Conservation (phyloP, 108 stramenopile species). For the Epipyxis sp. region DNA sequence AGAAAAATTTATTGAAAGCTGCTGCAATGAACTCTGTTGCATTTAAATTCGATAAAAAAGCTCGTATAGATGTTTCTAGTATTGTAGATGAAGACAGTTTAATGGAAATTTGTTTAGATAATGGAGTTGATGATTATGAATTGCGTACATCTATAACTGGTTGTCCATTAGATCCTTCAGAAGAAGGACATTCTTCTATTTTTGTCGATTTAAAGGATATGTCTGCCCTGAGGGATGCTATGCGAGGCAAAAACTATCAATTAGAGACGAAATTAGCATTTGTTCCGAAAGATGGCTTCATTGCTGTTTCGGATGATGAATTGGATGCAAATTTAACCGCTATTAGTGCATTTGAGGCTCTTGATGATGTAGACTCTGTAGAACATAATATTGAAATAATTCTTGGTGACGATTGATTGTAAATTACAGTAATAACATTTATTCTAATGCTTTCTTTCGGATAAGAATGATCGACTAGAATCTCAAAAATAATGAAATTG, state of each 20-base stretch:
- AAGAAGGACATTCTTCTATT: conserved; percentile 36
- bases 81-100: conserved; percentile 68
- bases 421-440: too few species aligned
- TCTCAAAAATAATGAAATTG: too few species aligned
- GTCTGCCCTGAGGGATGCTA: not conserved
- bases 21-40: conserved; percentile 46
- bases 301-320: conserved; percentile 81
- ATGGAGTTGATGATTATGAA: conserved; percentile 72
- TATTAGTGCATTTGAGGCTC: conserved; percentile 82
- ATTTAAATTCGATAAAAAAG: conserved; percentile 56
- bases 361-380: conserved; percentile 90
- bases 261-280: conserved; percentile 65
- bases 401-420: not conserved
- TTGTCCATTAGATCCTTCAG: conserved; percentile 27
- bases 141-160: conserved; percentile 41
- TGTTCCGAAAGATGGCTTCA: conserved; percentile 69
- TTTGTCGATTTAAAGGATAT: conserved; percentile 23
- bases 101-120: conserved; percentile 74
- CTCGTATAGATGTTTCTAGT: conserved; percentile 57
- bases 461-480: too few species aligned
- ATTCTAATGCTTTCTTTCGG: too few species aligned
- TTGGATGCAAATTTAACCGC: conserved; percentile 87
- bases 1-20: conserved; percentile 53
- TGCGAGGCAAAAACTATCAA: conserved; percentile 1
- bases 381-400: conserved; percentile 85